phyloP scores from a whole-genome alignment of 768 basidiomycete species.

The Tremella fuciformis region DNA sequence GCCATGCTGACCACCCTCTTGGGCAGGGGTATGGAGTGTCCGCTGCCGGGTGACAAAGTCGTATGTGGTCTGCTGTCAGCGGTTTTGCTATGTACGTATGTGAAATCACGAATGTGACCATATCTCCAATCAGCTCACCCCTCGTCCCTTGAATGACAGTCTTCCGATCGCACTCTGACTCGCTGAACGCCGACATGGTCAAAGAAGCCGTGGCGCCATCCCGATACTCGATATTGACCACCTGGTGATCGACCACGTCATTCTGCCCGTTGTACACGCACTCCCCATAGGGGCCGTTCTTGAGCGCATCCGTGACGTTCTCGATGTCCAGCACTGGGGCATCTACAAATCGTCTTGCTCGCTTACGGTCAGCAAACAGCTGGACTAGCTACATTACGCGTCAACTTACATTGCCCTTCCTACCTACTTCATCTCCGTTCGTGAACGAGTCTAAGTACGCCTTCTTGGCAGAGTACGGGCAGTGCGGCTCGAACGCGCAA shows the following conservation, averaged over 20 bases:
- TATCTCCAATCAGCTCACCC: conserved; percentile 81
- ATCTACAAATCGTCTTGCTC: conserved; percentile 55
- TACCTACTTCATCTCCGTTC: background rate
- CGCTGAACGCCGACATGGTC: conserved; percentile 81
- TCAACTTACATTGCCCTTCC: background rate
- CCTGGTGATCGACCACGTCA: conserved; percentile 82
- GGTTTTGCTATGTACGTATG: conserved; percentile 52
- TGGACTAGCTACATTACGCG: background rate
- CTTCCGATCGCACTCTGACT: conserved; percentile 69
- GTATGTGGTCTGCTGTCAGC: conserved; percentile 57
- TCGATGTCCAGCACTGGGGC: conserved; percentile 85
- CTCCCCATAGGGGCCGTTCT: conserved; percentile 61
- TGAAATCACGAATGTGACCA: conserved; percentile 69
- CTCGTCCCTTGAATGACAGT: conserved; percentile 77
- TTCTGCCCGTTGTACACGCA: conserved; percentile 81
- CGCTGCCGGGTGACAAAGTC: conserved; percentile 61
- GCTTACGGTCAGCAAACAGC: background rate
- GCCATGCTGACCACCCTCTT: conserved; percentile 57
- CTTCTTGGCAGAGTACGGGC: conserved; percentile 81
- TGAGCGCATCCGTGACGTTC: conserved; percentile 68
- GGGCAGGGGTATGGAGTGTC: conserved; percentile 56
- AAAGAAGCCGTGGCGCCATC: conserved; percentile 76
- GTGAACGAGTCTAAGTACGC: conserved; percentile 68
- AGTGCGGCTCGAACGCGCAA: conserved; percentile 67
- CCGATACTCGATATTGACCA: conserved; percentile 77